Evolutionary conservation across 345 rosid species (phyloP).

Genomic region (Cardamine resedifolia): DNA sequence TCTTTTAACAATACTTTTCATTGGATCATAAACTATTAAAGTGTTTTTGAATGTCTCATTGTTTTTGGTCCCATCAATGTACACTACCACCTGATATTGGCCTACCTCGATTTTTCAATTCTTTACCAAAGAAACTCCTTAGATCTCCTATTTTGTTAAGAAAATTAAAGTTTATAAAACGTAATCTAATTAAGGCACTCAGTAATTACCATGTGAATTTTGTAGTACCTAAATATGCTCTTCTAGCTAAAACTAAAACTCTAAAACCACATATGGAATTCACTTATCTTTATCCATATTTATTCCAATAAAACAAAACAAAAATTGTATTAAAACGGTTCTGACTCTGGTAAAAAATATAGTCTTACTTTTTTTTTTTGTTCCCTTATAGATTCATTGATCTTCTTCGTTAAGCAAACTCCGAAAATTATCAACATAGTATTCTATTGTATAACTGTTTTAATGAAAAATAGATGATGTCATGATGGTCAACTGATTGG

Average conservation of each 20-base stretch:
- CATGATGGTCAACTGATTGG: slow-evolving; percentile 35
- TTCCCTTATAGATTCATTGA: not conserved
- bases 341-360: not conserved
- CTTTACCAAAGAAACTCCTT: not conserved
- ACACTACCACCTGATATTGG: slow-evolving; percentile 31
- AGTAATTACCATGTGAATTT: not conserved
- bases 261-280: not conserved
- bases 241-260: not conserved
- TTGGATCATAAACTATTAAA: slow-evolving; percentile 22
- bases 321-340: not conserved
- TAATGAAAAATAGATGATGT: slow-evolving; percentile 25
- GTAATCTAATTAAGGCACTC: not conserved
- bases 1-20: slow-evolving; percentile 10
- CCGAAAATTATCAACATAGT: not conserved
- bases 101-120: slow-evolving; percentile 24
- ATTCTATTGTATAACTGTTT: not conserved
- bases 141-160: not conserved
- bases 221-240: not conserved
- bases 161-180: not conserved
- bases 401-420: slow-evolving; percentile 32
- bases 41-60: slow-evolving; percentile 17
- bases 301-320: not conserved
- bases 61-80: slow-evolving; percentile 31
- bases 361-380: not conserved
- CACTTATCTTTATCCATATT: not conserved